Evolutionary conservation across 345 rosid species (phyloP).

Genomic region (Odontarrhena argentea): DNA sequence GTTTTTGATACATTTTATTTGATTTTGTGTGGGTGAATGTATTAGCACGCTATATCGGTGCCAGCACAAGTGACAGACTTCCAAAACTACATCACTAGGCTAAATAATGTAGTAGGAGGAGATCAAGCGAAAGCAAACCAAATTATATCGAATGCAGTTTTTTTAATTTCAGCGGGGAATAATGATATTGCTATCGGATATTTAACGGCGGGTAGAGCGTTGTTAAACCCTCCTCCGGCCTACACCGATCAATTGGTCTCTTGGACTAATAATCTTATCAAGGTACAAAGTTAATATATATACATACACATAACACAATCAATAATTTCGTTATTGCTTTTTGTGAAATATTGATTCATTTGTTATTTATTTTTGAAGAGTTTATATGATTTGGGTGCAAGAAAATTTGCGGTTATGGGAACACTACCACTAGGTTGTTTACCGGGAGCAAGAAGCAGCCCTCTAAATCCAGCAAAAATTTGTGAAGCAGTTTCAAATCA

Average conservation of each 20-base stretch:
- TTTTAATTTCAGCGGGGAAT: slow-evolving; percentile 50
- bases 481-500: slow-evolving; percentile 41
- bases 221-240: slow-evolving; percentile 17
- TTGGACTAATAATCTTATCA: slow-evolving; percentile 34
- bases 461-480: not conserved
- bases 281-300: slow-evolving; percentile 8
- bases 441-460: slow-evolving; percentile 61
- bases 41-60: slow-evolving; percentile 49
- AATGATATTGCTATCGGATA: slow-evolving; percentile 65
- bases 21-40: slow-evolving; percentile 3
- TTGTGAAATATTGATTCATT: not conserved
- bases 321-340: not conserved
- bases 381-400: slow-evolving; percentile 61
- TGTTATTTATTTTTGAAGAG: slow-evolving; percentile 8
- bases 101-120: slow-evolving; percentile 50
- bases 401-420: slow-evolving; percentile 57
- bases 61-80: slow-evolving; percentile 49
- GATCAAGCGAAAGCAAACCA: slow-evolving; percentile 45
- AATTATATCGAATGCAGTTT: slow-evolving; percentile 47
- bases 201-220: slow-evolving; percentile 22
- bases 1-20: not conserved
- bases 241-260: slow-evolving; percentile 36
- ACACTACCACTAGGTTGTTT: slow-evolving; percentile 54
- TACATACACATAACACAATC: not conserved
- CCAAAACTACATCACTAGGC: slow-evolving; percentile 49